Evolutionary conservation across 2,329 filamentous ascomycete species (phyloP).

Genomic region (Paecilomyces sp.): DNA sequence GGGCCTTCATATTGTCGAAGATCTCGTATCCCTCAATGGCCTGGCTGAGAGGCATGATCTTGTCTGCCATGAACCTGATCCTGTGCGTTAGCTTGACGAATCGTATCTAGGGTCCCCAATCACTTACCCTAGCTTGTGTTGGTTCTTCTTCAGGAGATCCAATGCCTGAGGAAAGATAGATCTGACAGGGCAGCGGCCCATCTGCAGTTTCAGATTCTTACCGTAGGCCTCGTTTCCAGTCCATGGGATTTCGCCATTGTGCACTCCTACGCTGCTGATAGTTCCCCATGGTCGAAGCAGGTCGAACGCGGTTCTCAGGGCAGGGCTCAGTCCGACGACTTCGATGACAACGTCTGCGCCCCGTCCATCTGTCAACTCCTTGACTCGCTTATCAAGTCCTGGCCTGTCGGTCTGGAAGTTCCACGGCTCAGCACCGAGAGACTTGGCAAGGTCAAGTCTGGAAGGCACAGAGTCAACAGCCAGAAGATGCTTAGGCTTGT

Average conservation of each 20-base stretch:
- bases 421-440: conserved; percentile 72
- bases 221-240: conserved; percentile 55
- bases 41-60: conserved; percentile 62
- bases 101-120: background rate
- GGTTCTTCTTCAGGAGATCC: conserved; percentile 57
- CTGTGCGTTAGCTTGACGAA: conserved; percentile 12
- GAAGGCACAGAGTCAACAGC: conserved; percentile 72
- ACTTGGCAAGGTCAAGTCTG: conserved; percentile 64
- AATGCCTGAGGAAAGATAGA: conserved; percentile 62
- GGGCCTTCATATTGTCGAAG: conserved; percentile 65
- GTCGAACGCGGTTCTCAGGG: conserved; percentile 64
- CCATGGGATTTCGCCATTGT: conserved; percentile 67
- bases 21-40: conserved; percentile 63
- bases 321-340: conserved; percentile 64
- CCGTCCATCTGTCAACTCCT: conserved; percentile 67
- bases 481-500: conserved; percentile 66
- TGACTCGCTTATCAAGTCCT: conserved; percentile 60
- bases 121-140: conserved; percentile 58
- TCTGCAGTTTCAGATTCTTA: conserved; percentile 67
- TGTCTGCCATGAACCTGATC: conserved; percentile 66
- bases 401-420: conserved; percentile 66
- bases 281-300: conserved; percentile 64
- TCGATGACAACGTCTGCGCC: conserved; percentile 83
- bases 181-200: conserved; percentile 70
- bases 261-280: conserved; percentile 69